phyloP scores from a whole-genome alignment of 2,329 filamentous ascomycete species.

The Trichoderma sp. region DNA sequence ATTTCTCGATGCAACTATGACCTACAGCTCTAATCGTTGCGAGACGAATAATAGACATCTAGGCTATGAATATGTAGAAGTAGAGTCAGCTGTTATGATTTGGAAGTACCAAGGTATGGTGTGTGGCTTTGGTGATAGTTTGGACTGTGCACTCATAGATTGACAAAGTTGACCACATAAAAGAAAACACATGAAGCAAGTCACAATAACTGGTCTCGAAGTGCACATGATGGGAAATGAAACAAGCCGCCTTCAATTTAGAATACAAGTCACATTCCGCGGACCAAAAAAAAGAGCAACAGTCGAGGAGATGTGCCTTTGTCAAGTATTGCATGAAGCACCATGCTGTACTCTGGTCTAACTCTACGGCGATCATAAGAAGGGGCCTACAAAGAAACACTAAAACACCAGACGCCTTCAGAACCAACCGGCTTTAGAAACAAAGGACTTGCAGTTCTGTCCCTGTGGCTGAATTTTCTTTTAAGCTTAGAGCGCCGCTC shows the following conservation, averaged over 20 bases:
- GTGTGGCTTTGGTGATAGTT: too few species aligned
- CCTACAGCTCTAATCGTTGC: neutral
- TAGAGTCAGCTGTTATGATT: neutral
- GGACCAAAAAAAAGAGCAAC: neutral
- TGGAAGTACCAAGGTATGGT: too few species aligned
- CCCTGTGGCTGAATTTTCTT: neutral
- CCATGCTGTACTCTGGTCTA: neutral
- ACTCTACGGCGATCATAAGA: neutral
- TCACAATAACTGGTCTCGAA: too few species aligned
- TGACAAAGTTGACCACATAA: neutral
- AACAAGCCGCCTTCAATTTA: too few species aligned
- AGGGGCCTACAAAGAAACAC: neutral
- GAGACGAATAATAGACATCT: neutral
- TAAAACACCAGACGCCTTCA: neutral
- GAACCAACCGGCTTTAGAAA: neutral
- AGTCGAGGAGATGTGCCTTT: neutral
- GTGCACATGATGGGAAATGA: too few species aligned
- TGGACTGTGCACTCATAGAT: neutral
- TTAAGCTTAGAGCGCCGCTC: neutral
- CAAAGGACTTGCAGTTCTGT: neutral
- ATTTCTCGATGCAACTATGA: too few species aligned
- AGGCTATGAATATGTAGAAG: neutral
- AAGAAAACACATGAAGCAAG: neutral
- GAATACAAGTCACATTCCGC: too few species aligned
- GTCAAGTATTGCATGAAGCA: neutral